phyloP scores from a whole-genome alignment of 257 asterid species.

The Primulina eburnea region DNA sequence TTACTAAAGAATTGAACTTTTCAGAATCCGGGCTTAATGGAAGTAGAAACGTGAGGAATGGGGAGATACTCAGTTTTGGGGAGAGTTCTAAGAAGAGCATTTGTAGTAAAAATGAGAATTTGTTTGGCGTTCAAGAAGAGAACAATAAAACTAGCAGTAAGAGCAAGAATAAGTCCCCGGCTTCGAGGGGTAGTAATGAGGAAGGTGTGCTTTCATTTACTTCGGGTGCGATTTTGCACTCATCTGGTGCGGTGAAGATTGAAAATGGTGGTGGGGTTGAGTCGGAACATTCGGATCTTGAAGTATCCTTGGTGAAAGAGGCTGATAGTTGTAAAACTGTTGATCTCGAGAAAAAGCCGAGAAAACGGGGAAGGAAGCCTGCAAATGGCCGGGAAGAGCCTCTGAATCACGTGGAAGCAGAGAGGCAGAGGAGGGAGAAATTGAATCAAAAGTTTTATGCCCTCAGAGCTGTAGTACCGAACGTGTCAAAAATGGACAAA shows the following conservation, averaged over 20 bases:
- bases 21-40: conserved; percentile 47
- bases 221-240: conserved; percentile 55
- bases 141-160: background rate
- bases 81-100: conserved; percentile 35
- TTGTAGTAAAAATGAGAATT: conserved; percentile 30
- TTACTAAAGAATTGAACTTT: conserved; percentile 49
- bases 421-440: conserved; percentile 93
- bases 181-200: conserved; percentile 51
- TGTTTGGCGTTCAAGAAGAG: conserved; percentile 38
- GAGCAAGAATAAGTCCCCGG: conserved; percentile 46
- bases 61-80: conserved; percentile 61
- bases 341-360: conserved; percentile 65
- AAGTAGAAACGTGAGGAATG: conserved; percentile 31
- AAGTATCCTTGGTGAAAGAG: conserved; percentile 72
- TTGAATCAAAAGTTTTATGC: conserved; percentile 78
- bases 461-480: conserved; percentile 81
- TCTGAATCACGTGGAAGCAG: conserved; percentile 85
- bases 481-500: conserved; percentile 86
- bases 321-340: conserved; percentile 59
- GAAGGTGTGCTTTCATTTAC: conserved; percentile 80
- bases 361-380: conserved; percentile 82
- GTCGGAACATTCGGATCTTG: conserved; percentile 82
- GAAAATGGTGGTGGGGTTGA: conserved; percentile 39
- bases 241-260: conserved; percentile 45
- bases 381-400: conserved; percentile 94